These are phyloP conservation scores for Eucalyptus globulus DNA, from an alignment of 345 rosid species.

Conservation along the genomic window DNA sequence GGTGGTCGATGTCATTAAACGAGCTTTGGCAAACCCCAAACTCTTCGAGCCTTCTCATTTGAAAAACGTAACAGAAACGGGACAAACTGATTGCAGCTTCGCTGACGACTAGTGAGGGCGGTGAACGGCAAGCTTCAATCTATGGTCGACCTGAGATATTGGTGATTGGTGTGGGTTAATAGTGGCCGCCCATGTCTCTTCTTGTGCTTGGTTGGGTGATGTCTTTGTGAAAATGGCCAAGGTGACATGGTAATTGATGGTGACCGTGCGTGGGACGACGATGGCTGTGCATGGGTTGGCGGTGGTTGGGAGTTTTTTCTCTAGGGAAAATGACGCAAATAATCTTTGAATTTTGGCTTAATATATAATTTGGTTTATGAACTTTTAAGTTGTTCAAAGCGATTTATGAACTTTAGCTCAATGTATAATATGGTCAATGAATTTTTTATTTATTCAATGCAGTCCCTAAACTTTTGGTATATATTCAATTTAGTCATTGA, in stretches of 20 bases:
- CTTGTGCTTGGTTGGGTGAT: neutral
- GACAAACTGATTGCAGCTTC: neutral
- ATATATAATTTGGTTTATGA: too few species aligned
- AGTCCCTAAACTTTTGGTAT: too few species aligned
- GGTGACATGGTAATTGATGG: neutral
- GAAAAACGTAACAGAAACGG: neutral
- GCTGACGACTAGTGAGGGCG: neutral
- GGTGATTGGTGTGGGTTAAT: neutral
- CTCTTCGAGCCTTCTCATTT: neutral
- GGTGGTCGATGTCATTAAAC: neutral
- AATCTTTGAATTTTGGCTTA: fast-evolving
- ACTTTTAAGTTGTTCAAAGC: too few species aligned
- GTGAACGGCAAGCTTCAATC: neutral
- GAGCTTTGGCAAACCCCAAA: neutral
- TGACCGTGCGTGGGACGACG: neutral
- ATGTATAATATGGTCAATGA: too few species aligned
- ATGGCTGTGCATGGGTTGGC: neutral
- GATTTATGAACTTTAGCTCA: too few species aligned
- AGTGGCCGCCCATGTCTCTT: neutral
- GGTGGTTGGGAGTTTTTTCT: too few species aligned
- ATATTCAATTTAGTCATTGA: too few species aligned
- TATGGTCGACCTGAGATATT: neutral
- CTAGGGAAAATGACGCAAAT: too few species aligned
- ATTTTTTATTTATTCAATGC: too few species aligned
- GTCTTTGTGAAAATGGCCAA: neutral